phyloP scores from a whole-genome alignment of 306 rosid species.

The Quillaja saponaria region DNA sequence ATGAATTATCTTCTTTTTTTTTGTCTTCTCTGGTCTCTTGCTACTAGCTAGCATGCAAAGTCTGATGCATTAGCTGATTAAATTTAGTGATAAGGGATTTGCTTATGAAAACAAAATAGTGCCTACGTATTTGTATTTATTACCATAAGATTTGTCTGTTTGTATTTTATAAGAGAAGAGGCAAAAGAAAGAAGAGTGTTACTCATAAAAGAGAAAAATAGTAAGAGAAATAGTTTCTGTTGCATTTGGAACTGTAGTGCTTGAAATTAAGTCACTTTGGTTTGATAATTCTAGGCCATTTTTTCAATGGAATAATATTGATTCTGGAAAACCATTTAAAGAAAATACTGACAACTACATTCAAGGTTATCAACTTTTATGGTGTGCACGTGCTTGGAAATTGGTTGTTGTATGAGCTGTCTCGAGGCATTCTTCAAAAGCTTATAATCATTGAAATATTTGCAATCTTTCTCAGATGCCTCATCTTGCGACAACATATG shows the following conservation, averaged over 20 bases:
- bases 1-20: neutral
- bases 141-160: too few relatives aligned
- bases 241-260: neutral
- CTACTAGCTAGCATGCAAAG: constrained; percentile 8
- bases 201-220: neutral
- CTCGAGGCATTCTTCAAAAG: neutral
- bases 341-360: neutral
- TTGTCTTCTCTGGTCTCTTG: constrained; percentile 16
- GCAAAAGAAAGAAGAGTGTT: neutral
- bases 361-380: too few relatives aligned
- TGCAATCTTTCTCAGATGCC: constrained; percentile 66
- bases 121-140: constrained; percentile 9
- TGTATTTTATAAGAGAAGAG: neutral
- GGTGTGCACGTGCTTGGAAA: too few relatives aligned
- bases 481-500: constrained; percentile 95
- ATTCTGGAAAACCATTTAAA: neutral
- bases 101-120: constrained; percentile 4
- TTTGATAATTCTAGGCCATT: constrained; percentile 13
- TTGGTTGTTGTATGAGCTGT: neutral
- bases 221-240: neutral
- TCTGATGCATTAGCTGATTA: constrained; percentile 2
- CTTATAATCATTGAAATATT: constrained; percentile 7
- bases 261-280: constrained; percentile 16
- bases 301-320: neutral
- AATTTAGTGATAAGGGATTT: constrained; percentile 2